These are phyloP conservation scores for Camellia lanceoleosa DNA, from an alignment of 148 eudicot species.

Conservation along the genomic window DNA sequence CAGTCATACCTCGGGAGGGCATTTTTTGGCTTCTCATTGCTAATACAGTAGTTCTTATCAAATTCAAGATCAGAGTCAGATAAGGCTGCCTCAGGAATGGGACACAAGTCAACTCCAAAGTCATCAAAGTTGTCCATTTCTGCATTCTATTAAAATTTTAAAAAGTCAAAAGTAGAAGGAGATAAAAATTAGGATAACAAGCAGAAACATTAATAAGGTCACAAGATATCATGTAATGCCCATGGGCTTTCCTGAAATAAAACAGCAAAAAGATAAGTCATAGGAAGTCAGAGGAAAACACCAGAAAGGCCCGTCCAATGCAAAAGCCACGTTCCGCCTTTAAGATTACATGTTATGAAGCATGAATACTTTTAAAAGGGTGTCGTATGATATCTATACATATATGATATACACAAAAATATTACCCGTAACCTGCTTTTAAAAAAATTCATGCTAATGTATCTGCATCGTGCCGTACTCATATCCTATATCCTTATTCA, in stretches of 20 bases:
- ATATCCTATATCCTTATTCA: no score
- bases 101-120: slow-evolving; percentile 46
- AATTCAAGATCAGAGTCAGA: slow-evolving; percentile 19
- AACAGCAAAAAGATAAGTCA: background rate
- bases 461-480: no score
- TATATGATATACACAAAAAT: no score
- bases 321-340: background rate
- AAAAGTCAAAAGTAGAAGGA: background rate
- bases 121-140: slow-evolving; percentile 34
- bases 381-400: no score
- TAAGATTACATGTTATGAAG: background rate
- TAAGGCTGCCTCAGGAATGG: slow-evolving; percentile 33
- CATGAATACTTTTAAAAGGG: no score
- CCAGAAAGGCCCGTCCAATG: background rate
- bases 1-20: slow-evolving; percentile 32
- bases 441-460: no score
- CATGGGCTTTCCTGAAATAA: background rate
- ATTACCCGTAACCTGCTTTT: no score
- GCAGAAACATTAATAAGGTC: background rate
- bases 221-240: background rate
- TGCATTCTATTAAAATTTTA: slow-evolving; percentile 32
- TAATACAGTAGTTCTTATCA: slow-evolving; percentile 4
- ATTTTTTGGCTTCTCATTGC: slow-evolving; percentile 19
- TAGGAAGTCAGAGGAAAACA: background rate
- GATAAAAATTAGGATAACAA: background rate